These are phyloP conservation scores for Barnettozyma wickerhamii DNA, from an alignment of 805 yeast species.

Conservation along the genomic window DNA sequence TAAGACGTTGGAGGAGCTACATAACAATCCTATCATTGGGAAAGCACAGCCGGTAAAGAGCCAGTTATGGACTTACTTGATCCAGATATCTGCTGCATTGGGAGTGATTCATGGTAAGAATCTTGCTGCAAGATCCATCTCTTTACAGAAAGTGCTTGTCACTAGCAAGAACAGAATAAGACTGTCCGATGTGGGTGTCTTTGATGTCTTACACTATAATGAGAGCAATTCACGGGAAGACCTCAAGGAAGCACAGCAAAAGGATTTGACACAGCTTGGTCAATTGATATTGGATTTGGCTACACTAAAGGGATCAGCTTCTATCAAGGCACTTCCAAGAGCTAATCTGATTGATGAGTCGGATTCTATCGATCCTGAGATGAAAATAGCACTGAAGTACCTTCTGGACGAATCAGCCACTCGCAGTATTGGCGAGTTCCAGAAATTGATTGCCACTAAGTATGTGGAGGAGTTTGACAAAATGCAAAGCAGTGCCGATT, in stretches of 20 bases:
- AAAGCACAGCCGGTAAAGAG: constrained; percentile 51
- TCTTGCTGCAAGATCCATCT: constrained; percentile 57
- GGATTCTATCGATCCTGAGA: constrained; percentile 37
- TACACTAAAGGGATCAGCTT: too few species aligned
- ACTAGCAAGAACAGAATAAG: constrained; percentile 71
- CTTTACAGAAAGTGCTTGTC: constrained; percentile 65
- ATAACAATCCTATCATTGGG: constrained; percentile 41
- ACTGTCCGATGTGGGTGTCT: constrained; percentile 64
- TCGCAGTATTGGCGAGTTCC: constrained; percentile 31
- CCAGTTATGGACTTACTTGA: constrained; percentile 67
- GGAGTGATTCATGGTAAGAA: constrained; percentile 60
- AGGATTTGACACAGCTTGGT: constrained; percentile 62
- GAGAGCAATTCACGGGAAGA: constrained; percentile 18
- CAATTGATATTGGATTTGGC: constrained; percentile 52
- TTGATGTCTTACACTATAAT: constrained; percentile 55
- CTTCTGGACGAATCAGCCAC: constrained; percentile 26
- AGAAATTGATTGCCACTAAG: constrained; percentile 38
- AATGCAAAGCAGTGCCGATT: constrained; percentile 49
- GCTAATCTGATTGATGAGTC: constrained; percentile 22
- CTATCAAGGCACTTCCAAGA: constrained; percentile 23
- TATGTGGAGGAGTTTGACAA: constrained; percentile 45
- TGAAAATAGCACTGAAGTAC: constrained; percentile 41
- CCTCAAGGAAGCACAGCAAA: constrained; percentile 35
- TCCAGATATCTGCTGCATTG: constrained; percentile 71
- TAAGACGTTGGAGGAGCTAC: constrained; percentile 63